Conservation (phyloP, 139 green algal species). For the Bryopsis sp. region DNA sequence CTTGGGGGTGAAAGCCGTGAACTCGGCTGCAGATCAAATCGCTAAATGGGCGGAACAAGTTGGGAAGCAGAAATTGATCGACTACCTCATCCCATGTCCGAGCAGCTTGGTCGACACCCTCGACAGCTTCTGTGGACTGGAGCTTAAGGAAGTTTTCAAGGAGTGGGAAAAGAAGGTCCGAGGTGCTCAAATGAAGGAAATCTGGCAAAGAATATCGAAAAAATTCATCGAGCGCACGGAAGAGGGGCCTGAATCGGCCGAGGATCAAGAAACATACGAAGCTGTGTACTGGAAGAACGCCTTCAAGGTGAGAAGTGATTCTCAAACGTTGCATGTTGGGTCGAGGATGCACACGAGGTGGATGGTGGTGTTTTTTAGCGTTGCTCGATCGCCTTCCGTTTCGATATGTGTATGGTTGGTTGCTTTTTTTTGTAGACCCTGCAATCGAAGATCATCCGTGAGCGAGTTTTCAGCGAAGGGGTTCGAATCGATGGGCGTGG, state of each 20-base stretch:
- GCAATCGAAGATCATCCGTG: constrained; percentile 23
- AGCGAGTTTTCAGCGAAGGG: constrained; percentile 39
- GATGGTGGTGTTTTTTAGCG: not conserved
- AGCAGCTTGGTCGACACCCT: not conserved
- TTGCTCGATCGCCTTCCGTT: not conserved
- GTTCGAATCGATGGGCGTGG: constrained; percentile 67
- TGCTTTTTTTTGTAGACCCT: not conserved
- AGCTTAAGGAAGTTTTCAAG: not conserved
- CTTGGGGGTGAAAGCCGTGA: not conserved
- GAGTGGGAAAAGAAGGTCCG: constrained; percentile 8
- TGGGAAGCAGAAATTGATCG: constrained; percentile 9
- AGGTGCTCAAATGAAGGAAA: not conserved
- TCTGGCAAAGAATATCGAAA: not conserved
- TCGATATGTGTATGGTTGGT: too few species aligned
- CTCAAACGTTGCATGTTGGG: too few species aligned
- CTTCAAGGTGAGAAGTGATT: too few species aligned
- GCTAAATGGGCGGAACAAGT: not conserved
- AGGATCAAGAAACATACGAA: too few species aligned
- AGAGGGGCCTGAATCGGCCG: too few species aligned
- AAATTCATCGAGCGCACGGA: too few species aligned
- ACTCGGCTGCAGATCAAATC: not conserved
- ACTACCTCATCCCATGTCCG: not conserved
- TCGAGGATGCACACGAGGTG: too few species aligned
- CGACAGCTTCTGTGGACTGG: not conserved
- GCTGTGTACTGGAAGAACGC: too few species aligned